Base-by-base conservation (phyloP, 768 basidiomycete species). In the Mycena crocata region DNA sequence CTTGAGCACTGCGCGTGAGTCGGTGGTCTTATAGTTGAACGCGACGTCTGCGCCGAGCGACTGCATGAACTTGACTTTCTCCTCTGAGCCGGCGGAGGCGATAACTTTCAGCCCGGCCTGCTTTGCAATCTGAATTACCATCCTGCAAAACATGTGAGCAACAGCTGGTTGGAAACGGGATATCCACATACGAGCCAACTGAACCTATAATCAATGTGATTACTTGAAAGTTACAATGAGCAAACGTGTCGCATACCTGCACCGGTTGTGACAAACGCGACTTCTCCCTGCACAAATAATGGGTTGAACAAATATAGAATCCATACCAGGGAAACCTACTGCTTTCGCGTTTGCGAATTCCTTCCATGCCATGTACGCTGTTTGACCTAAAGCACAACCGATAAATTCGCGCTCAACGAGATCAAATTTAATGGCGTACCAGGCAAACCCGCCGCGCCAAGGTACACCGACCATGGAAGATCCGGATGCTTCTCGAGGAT, bases 11-110 rank as follows among this genome's bases (percentile, higher is more conserved):
- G 89, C 85, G 1, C 71, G 71, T 0, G 86, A 87, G 46, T 79
- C 78, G 0, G 80, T 80, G 0, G 84, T 91, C 82, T 93, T 91
- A 79, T 91, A 92, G 75, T 93, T 91, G 79, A n/a, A n/a, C n/a
- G n/a, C n/a, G n/a, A n/a, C n/a, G n/a, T n/a, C n/a, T n/a, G n/a
- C n/a, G n/a, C n/a, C 91, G 92, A 0, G 83, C 87, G 13, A 89
- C 83, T 83, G 83, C 76, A 90, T 77, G 72, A 85, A 90, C 7
- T 80, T 73, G 15, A 93, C 89, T 75, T 94, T 93, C 54, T 90
- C 89, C 30, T 92, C 90, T 0, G 86, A 86, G 3, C 93, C 90
- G 0, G 90, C 89, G 1, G 88, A 90, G 0, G 85, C 89, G 57
- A 93, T 90, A 34, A 93, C 92, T 71, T 89, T 90, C 30, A 84